Percentiles rank a stretch among this genome's conserved stretches.
phyloP scores from a whole-genome alignment of 2,329 filamentous ascomycete species.

The Lecanosticta acicola region DNA sequence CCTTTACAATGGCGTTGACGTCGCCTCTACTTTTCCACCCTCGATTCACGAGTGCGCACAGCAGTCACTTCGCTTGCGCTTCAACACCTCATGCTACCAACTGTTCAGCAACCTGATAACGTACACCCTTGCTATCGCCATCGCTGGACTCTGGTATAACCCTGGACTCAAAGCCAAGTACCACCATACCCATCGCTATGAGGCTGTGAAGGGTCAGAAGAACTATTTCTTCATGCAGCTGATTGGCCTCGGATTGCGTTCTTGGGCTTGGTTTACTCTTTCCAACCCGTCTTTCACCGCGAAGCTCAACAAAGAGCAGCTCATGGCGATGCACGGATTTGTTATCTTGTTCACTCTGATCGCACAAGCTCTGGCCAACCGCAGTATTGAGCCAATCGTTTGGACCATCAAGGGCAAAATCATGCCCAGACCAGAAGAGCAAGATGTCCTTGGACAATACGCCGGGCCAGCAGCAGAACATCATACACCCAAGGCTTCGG shows the following conservation, averaged over 20 bases:
- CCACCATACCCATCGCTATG: slow-evolving; percentile 26
- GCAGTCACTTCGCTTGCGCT: slow-evolving; percentile 13
- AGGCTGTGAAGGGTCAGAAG: slow-evolving; percentile 38
- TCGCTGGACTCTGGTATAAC: slow-evolving; percentile 31
- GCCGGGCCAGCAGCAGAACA: slow-evolving; percentile 24
- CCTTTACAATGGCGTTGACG: neutral
- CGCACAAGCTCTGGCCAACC: slow-evolving; percentile 21
- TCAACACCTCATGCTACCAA: slow-evolving; percentile 20
- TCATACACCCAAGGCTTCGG: slow-evolving; percentile 23
- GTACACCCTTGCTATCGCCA: slow-evolving; percentile 20
- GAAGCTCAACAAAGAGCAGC: slow-evolving; percentile 29
- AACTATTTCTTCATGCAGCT: slow-evolving; percentile 64
- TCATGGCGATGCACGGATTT: slow-evolving; percentile 50
- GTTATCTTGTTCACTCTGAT: slow-evolving; percentile 50
- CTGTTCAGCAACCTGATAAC: slow-evolving; percentile 22
- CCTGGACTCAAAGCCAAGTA: slow-evolving; percentile 28
- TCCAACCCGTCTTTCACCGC: slow-evolving; percentile 15
- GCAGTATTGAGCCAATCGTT: slow-evolving; percentile 21
- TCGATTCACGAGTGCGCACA: slow-evolving; percentile 14
- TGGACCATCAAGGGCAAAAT: slow-evolving; percentile 30
- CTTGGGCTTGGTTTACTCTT: slow-evolving; percentile 36
- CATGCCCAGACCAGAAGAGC: slow-evolving; percentile 30
- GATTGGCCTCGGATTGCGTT: slow-evolving; percentile 53
- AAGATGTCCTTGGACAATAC: slow-evolving; percentile 24
- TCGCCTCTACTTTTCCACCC: neutral